Evolutionary conservation across 352 stramenopile species (phyloP).

Genomic region (Phytophthora sojae): DNA sequence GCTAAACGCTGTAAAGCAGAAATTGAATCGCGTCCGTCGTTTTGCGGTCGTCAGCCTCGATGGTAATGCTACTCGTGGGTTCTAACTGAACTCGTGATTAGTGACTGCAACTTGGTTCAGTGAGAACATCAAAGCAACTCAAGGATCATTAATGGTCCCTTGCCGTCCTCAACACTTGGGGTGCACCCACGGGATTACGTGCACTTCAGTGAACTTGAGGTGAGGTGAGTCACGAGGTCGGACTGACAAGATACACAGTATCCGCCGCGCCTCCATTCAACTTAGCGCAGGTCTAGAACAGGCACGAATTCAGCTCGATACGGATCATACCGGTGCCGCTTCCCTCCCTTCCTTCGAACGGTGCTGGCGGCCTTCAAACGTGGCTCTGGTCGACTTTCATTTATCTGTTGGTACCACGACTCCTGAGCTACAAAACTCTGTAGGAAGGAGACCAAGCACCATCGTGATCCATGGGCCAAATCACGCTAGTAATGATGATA

Average conservation of each 20-base stretch:
- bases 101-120: background rate
- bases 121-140: background rate
- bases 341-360: background rate
- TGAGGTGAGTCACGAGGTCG: constrained; percentile 1
- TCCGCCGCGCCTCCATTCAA: background rate
- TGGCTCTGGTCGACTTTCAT: no score
- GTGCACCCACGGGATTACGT: background rate
- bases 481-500: background rate
- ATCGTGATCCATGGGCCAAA: background rate
- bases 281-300: background rate
- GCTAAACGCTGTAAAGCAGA: background rate
- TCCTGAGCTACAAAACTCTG: no score
- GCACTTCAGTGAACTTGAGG: background rate
- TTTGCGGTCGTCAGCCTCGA: constrained; percentile 2
- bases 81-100: constrained; percentile 10
- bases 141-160: background rate
- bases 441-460: background rate
- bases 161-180: background rate
- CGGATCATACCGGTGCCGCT: background rate
- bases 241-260: background rate
- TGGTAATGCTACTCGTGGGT: constrained; percentile 32
- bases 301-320: constrained; percentile 2
- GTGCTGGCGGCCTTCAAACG: background rate
- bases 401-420: no score
- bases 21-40: background rate